Base-by-base conservation (phyloP, 1,284 basidiomycete species). In the Austroboletus novae-zelandiae region DNA sequence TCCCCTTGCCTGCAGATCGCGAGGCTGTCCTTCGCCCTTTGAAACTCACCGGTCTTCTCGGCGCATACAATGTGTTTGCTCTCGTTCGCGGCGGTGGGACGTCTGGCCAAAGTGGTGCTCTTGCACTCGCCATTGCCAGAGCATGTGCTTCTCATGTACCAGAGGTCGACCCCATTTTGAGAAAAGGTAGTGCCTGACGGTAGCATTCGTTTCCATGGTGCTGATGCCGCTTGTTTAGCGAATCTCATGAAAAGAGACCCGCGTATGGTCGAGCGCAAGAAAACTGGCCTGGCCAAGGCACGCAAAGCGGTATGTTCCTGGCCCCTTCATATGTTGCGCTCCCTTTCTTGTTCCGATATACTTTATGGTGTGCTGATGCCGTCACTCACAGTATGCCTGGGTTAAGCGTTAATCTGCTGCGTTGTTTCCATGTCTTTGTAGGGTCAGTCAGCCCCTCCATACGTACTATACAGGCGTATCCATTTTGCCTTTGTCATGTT, bases 261-360 rank as follows among this genome's bases (percentile, higher is more conserved):
- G 42, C 89, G 96, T 71, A 92, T 95, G 88, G 94, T 98, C 30
- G 96, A 99, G 75, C 82, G 96, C 60, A 99, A 99, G 76, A 98
- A 98, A 80, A 94, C 96, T 9, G 91, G 91, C 54, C 70, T 84
- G 59, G 84, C 87, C 56, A 98, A 98, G 77, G 92, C 96, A 55
- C 85, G 95, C 69, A 95, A 96, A 75, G 79, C 79, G 70, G 91
- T 93, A 71, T 48, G 89, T 86, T 59, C 32, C 42, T 34, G n/a
- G 25, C 17, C 15, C 9, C 41, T 13, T 50, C 30, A 45, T 47
- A 10, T 14, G 10, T 39, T 11, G 40, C n/a, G 32, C 41, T 47
- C 36, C 15, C 31, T 11, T 17, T 31, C 35, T 48, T 32, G 2
- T 30, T 27, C 23, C 18, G 13, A 8, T 4, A 9, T 43, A 35